Conservation (phyloP, 2,329 filamentous ascomycete species). For the Mycosphaerella sp. region DNA sequence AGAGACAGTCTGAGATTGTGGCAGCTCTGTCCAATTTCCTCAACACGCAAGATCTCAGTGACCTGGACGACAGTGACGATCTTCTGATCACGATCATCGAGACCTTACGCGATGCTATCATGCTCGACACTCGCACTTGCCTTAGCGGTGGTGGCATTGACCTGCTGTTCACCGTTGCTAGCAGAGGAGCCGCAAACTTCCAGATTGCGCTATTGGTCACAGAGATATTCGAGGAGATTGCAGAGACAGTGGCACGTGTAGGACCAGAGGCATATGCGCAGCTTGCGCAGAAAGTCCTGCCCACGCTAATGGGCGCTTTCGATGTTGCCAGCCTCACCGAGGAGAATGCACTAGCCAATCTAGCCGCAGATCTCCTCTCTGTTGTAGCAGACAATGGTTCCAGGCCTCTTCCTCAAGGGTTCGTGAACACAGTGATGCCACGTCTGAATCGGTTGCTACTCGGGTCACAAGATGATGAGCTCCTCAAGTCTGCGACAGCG, state of each 20-base stretch:
- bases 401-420: conserved; percentile 78
- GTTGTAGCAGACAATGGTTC: conserved; percentile 76
- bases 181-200: conserved; percentile 82
- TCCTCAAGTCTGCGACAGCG: conserved; percentile 79
- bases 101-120: conserved; percentile 74
- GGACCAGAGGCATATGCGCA: conserved; percentile 65
- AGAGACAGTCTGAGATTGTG: conserved; percentile 57
- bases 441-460: conserved; percentile 80
- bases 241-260: conserved; percentile 58
- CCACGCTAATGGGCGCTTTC: conserved; percentile 80
- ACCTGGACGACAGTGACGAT: conserved; percentile 84
- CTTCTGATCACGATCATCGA: conserved; percentile 85
- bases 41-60: conserved; percentile 69
- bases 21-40: conserved; percentile 65
- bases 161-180: conserved; percentile 80
- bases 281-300: conserved; percentile 79
- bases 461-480: conserved; percentile 75
- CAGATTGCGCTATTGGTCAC: conserved; percentile 81
- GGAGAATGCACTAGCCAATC: conserved; percentile 75
- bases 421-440: conserved; percentile 77
- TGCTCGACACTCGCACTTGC: conserved; percentile 68
- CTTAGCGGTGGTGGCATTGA: conserved; percentile 71
- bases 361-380: conserved; percentile 78
- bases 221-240: conserved; percentile 87
- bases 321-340: conserved; percentile 80